Conservation (phyloP, 768 basidiomycete species). For the Amanita jacksonii region DNA sequence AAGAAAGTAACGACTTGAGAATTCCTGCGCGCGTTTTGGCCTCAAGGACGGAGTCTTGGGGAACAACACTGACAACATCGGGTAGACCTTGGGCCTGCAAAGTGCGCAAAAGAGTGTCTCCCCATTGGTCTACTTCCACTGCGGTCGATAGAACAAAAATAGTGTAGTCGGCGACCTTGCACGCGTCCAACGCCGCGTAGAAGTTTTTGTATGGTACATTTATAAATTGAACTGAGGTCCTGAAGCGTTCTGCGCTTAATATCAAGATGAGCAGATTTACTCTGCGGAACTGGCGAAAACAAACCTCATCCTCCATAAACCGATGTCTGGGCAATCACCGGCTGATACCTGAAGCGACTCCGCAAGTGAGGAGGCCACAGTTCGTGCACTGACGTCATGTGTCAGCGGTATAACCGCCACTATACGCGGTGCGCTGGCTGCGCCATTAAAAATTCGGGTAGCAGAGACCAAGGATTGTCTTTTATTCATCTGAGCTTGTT, state of each 20-base stretch:
- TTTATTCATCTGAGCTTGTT: slow-evolving; percentile 72
- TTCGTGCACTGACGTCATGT: slow-evolving; percentile 45
- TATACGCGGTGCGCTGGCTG: slow-evolving; percentile 74
- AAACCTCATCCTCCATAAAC: slow-evolving; percentile 62
- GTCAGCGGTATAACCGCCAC: slow-evolving; percentile 84
- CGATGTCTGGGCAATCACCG: slow-evolving; percentile 41
- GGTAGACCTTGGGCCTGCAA: slow-evolving; percentile 90
- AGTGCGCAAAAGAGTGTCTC: slow-evolving; percentile 79
- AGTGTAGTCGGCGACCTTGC: slow-evolving; percentile 85
- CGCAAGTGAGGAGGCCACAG: slow-evolving; percentile 47
- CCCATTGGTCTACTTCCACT: slow-evolving; percentile 76
- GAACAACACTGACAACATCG: slow-evolving; percentile 67
- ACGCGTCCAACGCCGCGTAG: slow-evolving; percentile 76
- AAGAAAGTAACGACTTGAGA: slow-evolving; percentile 85
- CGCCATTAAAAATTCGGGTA: slow-evolving; percentile 69
- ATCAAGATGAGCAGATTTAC: slow-evolving; percentile 1
- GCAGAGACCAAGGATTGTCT: slow-evolving; percentile 57
- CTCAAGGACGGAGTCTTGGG: slow-evolving; percentile 44
- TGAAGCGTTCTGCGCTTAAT: slow-evolving; percentile 77
- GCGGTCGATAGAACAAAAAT: slow-evolving; percentile 74
- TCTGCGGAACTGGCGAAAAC: slow-evolving; percentile 15
- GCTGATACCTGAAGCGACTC: slow-evolving; percentile 46
- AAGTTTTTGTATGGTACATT: slow-evolving; percentile 62
- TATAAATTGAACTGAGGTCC: slow-evolving; percentile 83
- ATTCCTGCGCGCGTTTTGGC: slow-evolving; percentile 56